Evolutionary conservation across 2,329 filamentous ascomycete species (phyloP).

Genomic region (Fusarium stilboides): DNA sequence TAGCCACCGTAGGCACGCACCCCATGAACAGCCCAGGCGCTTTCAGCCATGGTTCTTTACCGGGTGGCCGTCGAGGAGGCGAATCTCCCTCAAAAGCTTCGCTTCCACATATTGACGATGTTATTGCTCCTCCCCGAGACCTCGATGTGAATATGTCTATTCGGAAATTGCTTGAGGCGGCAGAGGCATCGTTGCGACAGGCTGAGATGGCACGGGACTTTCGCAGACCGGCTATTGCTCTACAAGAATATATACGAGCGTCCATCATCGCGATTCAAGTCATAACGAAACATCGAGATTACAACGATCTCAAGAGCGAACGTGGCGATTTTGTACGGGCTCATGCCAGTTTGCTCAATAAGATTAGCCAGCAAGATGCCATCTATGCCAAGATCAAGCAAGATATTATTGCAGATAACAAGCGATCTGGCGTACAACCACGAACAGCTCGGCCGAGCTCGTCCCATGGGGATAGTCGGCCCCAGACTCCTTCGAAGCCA

Average conservation of each 20-base stretch:
- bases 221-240: constrained; percentile 79
- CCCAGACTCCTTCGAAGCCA: constrained; percentile 39
- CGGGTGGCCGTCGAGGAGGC: constrained; percentile 50
- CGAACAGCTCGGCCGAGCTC: constrained; percentile 40
- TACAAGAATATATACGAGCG: constrained; percentile 87
- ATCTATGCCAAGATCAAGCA: constrained; percentile 72
- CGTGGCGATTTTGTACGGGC: constrained; percentile 63
- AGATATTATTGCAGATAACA: constrained; percentile 75
- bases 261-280: constrained; percentile 83
- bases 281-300: constrained; percentile 84
- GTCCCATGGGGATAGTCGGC: constrained; percentile 31
- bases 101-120: constrained; percentile 69
- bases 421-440: constrained; percentile 71
- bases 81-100: constrained; percentile 52
- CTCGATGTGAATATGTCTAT: constrained; percentile 66
- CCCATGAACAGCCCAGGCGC: constrained; percentile 53
- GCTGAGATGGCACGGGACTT: constrained; percentile 76
- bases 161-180: constrained; percentile 67
- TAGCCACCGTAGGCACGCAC: constrained; percentile 48
- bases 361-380: constrained; percentile 63
- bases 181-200: constrained; percentile 68
- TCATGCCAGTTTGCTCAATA: constrained; percentile 66
- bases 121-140: constrained; percentile 63
- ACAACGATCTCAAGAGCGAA: constrained; percentile 73
- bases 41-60: constrained; percentile 51